These are phyloP conservation scores for Aspergillus steynii DNA, from an alignment of 495 filamentous ascomycete genomes.

Conservation along the genomic window DNA sequence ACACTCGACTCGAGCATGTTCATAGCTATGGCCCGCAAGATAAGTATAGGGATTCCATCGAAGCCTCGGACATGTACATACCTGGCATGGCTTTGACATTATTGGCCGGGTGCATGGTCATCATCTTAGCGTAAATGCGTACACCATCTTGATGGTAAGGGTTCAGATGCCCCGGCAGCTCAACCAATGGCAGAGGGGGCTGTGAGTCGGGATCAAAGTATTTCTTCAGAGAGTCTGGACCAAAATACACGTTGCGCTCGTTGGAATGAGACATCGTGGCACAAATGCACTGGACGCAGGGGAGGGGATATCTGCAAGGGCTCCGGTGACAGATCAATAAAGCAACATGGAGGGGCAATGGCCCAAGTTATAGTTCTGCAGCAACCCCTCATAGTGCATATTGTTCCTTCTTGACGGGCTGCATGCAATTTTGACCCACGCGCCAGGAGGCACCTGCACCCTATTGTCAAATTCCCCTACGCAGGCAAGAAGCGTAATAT, in stretches of 20 bases:
- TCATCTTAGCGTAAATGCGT: constrained; percentile 64
- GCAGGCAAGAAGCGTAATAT: background rate
- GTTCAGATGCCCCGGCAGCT: constrained; percentile 57
- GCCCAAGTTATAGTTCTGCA: constrained; percentile 7
- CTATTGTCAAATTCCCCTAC: background rate
- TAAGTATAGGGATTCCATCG: background rate
- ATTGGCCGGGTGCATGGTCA: constrained; percentile 61
- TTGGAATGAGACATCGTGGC: constrained; percentile 41
- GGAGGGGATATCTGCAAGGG: constrained; percentile 3
- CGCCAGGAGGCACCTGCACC: background rate
- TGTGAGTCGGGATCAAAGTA: constrained; percentile 59
- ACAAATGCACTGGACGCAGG: constrained; percentile 2
- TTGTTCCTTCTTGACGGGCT: background rate
- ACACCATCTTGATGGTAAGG: constrained; percentile 58
- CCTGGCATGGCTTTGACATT: constrained; percentile 66
- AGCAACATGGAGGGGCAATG: constrained; percentile 4
- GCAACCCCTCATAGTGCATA: background rate
- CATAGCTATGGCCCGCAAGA: constrained; percentile 38
- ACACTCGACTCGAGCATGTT: constrained; percentile 54
- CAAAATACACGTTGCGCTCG: constrained; percentile 56
- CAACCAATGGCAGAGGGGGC: constrained; percentile 60
- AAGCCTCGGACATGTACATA: constrained; percentile 22
- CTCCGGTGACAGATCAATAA: constrained; percentile 1
- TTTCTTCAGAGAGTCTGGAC: constrained; percentile 51
- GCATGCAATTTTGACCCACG: background rate